Percentiles rank a stretch among this genome's conserved stretches.
Evolutionary conservation across 2,329 filamentous ascomycete species (phyloP).

Genomic region (Beauveria sp.): DNA sequence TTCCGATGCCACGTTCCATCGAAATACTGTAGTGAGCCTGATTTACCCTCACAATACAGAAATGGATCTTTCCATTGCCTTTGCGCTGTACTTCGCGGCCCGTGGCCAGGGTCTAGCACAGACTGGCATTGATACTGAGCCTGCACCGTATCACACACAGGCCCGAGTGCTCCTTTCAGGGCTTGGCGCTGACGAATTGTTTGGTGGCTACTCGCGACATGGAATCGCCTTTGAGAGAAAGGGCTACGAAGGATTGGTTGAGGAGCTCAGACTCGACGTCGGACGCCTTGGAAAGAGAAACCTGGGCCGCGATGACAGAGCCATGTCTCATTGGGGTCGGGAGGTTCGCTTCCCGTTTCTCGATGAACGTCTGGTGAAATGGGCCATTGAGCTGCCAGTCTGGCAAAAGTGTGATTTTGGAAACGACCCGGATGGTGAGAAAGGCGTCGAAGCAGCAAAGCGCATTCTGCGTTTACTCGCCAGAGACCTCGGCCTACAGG

Average conservation of each 20-base stretch:
- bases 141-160: constrained; percentile 51
- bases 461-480: constrained; percentile 72
- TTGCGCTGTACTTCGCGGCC: constrained; percentile 90
- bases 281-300: constrained; percentile 85
- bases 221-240: constrained; percentile 62
- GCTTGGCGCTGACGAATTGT: constrained; percentile 90
- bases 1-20: constrained; percentile 60
- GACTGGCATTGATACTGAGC: constrained; percentile 18
- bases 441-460: constrained; percentile 66
- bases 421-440: constrained; percentile 27
- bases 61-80: constrained; percentile 95
- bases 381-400: constrained; percentile 66
- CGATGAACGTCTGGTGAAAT: constrained; percentile 77
- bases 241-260: constrained; percentile 64
- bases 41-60: constrained; percentile 95
- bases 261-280: constrained; percentile 81
- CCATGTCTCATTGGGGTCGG: constrained; percentile 80
- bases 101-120: constrained; percentile 55
- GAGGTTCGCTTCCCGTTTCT: constrained; percentile 88
- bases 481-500: constrained; percentile 60
- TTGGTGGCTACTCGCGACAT: constrained; percentile 87
- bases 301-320: constrained; percentile 84
- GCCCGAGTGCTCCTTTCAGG: constrained; percentile 85
- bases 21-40: constrained; percentile 61
- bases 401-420: constrained; percentile 86